A percentile compares a stretch with the other conserved stretches of the same genome.
phyloP scores from a whole-genome alignment of 148 eudicot genomes.

The Rhododendron griersonianum region DNA sequence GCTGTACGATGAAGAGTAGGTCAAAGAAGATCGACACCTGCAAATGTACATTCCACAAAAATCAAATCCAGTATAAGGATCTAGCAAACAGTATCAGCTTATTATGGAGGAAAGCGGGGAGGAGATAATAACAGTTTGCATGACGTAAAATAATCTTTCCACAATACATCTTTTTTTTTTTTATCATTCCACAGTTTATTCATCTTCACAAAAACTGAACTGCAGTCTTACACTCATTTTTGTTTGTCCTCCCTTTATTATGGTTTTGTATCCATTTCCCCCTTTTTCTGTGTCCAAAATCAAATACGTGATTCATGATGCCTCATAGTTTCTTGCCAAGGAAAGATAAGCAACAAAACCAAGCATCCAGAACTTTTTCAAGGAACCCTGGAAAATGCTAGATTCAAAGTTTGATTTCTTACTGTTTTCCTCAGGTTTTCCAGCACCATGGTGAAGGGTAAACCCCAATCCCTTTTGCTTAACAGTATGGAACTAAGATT shows the following conservation, averaged over 20 bases:
- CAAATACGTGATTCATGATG: not conserved
- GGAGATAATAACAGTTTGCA: not conserved
- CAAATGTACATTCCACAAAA: conserved; percentile 5
- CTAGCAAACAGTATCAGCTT: not conserved
- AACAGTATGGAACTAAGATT: not conserved
- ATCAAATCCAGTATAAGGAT: not conserved
- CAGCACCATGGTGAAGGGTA: not conserved
- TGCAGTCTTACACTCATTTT: not conserved
- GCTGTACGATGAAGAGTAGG: conserved; percentile 69
- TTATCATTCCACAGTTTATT: not conserved
- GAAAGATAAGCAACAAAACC: not conserved
- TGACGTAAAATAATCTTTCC: not conserved
- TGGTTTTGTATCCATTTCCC: not conserved
- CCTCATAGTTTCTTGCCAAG: not conserved
- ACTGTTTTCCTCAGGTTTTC: not conserved
- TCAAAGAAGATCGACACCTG: conserved; percentile 86
- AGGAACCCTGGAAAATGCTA: not conserved
- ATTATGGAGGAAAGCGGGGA: not conserved
- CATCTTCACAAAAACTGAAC: not conserved
- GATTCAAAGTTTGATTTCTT: not conserved
- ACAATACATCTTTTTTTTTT: not conserved
- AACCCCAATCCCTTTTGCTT: not conserved
- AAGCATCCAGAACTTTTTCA: not conserved
- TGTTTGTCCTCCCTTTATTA: not conserved
- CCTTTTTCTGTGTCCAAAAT: not conserved